Percentiles rank a stretch among this genome's conserved stretches.
Evolutionary conservation across 2,329 filamentous ascomycete species (phyloP).

Genomic region (Nemania diffusa): DNA sequence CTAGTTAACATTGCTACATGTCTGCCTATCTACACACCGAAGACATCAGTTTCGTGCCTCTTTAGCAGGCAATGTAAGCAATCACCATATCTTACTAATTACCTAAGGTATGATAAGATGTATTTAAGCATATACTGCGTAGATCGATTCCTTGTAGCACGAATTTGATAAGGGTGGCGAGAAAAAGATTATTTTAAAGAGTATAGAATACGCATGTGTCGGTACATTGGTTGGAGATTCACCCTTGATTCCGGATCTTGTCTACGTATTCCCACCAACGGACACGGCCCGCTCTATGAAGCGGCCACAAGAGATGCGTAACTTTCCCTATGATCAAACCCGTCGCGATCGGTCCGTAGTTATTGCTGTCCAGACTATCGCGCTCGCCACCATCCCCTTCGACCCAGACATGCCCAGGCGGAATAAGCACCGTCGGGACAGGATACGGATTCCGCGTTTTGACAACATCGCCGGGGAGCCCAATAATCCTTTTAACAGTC

Average conservation of each 20-base stretch:
- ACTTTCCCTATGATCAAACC: slow-evolving; percentile 80
- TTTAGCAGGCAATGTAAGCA: too few relatives aligned
- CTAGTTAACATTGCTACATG: too few relatives aligned
- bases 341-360: slow-evolving; percentile 84
- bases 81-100: too few relatives aligned
- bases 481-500: slow-evolving; percentile 85
- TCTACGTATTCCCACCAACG: slow-evolving; percentile 65
- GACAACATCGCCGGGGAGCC: slow-evolving; percentile 81
- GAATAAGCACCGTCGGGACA: slow-evolving; percentile 69
- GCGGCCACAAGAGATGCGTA: slow-evolving; percentile 77
- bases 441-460: slow-evolving; percentile 71
- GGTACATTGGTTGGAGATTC: too few relatives aligned
- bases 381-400: slow-evolving; percentile 85
- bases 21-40: too few relatives aligned
- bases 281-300: slow-evolving; percentile 66
- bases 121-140: too few relatives aligned
- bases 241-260: slow-evolving; percentile 39
- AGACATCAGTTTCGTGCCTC: too few relatives aligned
- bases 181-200: background rate
- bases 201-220: too few relatives aligned
- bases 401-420: slow-evolving; percentile 90
- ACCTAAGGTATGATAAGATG: too few relatives aligned
- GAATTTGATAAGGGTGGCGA: background rate
- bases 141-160: too few relatives aligned
- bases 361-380: slow-evolving; percentile 84